phyloP scores from a whole-genome alignment of 140 eudicot species.

The Flaveria floridana region DNA sequence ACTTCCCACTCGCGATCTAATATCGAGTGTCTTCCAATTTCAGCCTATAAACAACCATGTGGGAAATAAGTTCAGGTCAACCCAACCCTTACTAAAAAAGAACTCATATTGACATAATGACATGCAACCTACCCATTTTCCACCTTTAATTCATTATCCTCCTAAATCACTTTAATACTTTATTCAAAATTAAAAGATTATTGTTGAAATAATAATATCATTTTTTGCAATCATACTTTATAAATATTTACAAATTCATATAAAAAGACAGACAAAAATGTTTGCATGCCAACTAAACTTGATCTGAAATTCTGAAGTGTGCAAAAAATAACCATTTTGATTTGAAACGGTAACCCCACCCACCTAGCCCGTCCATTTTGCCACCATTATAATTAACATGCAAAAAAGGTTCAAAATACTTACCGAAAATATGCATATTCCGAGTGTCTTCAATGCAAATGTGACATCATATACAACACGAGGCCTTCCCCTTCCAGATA shows the following conservation, averaged over 20 bases:
- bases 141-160: neutral
- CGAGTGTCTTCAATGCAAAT: slow-evolving; percentile 61
- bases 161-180: neutral
- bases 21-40: slow-evolving; percentile 65
- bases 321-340: neutral
- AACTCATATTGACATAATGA: neutral
- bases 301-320: too few relatives aligned
- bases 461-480: slow-evolving; percentile 89
- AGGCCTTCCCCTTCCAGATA: slow-evolving; percentile 93
- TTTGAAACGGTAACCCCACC: neutral
- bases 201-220: neutral
- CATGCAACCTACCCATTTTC: neutral
- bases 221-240: neutral
- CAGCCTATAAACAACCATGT: slow-evolving; percentile 51
- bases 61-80: neutral
- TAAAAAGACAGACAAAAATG: neutral
- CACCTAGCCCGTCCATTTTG: neutral
- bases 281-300: too few relatives aligned
- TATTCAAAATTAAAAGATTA: neutral
- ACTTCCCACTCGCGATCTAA: slow-evolving; percentile 80
- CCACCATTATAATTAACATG: neutral
- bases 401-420: slow-evolving; percentile 19
- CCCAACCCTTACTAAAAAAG: neutral
- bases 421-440: slow-evolving; percentile 84
- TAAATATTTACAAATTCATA: neutral